Evolutionary conservation across 2,329 filamentous ascomycete genomes (phyloP).

Genomic region (Stromatinia cepivora): DNA sequence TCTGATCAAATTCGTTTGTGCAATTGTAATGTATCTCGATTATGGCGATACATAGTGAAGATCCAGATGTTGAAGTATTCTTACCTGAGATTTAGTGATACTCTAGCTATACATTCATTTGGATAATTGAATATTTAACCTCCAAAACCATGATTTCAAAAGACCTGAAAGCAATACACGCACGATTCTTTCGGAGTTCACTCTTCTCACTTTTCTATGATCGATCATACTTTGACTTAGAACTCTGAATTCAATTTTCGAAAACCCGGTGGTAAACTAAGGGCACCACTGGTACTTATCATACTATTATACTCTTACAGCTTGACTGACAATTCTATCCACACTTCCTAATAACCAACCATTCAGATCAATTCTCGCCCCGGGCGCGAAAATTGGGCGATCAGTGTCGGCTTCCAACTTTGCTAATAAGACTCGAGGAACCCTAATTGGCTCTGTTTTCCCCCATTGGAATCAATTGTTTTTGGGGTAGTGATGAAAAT

Average conservation of each 20-base stretch:
- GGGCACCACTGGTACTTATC: background rate
- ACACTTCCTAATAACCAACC: too few species aligned
- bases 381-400: background rate
- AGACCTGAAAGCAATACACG: constrained; percentile 34
- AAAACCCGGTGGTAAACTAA: background rate
- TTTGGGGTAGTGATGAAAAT: background rate
- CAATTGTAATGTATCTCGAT: too few species aligned
- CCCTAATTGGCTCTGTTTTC: background rate
- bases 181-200: too few species aligned
- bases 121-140: constrained; percentile 57
- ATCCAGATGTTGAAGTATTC: constrained; percentile 65
- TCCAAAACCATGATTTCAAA: constrained; percentile 32
- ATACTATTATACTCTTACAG: background rate
- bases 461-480: background rate
- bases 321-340: background rate
- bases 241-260: background rate
- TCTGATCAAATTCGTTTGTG: too few species aligned
- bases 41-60: constrained; percentile 59
- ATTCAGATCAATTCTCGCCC: constrained; percentile 5
- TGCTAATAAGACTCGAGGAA: constrained; percentile 6
- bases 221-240: too few species aligned
- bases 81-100: too few species aligned
- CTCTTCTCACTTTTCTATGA: background rate
- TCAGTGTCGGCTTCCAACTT: constrained; percentile 5
- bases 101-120: constrained; percentile 55